phyloP scores from a whole-genome alignment of 2,329 filamentous ascomycete species.

The Remersonia thermophila region DNA sequence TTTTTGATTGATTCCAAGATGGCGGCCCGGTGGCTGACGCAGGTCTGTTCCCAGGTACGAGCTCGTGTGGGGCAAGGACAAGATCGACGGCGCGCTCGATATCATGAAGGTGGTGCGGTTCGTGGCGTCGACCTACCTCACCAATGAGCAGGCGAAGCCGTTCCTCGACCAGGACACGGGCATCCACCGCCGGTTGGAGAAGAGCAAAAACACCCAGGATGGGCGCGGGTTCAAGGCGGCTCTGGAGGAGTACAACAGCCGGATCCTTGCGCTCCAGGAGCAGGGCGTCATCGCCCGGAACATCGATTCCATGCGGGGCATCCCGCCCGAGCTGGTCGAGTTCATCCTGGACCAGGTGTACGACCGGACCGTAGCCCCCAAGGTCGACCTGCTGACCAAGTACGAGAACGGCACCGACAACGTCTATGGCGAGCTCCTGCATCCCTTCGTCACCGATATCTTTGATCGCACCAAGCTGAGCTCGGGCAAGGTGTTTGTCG shows the following conservation, averaged over 20 bases:
- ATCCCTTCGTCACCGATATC: constrained; percentile 72
- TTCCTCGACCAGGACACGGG: constrained; percentile 64
- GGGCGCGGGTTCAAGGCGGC: constrained; percentile 58
- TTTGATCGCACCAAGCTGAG: constrained; percentile 66
- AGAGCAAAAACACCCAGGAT: constrained; percentile 52
- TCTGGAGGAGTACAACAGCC: constrained; percentile 64
- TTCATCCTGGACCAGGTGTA: constrained; percentile 83
- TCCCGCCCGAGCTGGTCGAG: constrained; percentile 62
- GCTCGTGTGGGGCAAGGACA: constrained; percentile 66
- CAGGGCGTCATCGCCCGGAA: constrained; percentile 62
- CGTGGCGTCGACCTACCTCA: constrained; percentile 66
- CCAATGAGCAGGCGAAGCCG: constrained; percentile 50
- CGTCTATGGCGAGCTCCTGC: constrained; percentile 85
- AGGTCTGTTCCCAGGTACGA: constrained; percentile 42
- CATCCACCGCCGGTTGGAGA: constrained; percentile 63
- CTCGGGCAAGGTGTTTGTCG: constrained; percentile 79
- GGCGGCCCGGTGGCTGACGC: too few relatives aligned
- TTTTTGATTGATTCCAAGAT: not conserved
- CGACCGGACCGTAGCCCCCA: constrained; percentile 80
- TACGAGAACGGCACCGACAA: constrained; percentile 89
- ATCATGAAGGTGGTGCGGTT: constrained; percentile 58
- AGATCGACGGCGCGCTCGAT: constrained; percentile 63
- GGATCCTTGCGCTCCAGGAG: constrained; percentile 51
- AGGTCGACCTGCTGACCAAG: constrained; percentile 68
- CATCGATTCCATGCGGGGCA: constrained; percentile 53